phyloP scores from a whole-genome alignment of 495 filamentous ascomycete species.

The Patellaria atrata region DNA sequence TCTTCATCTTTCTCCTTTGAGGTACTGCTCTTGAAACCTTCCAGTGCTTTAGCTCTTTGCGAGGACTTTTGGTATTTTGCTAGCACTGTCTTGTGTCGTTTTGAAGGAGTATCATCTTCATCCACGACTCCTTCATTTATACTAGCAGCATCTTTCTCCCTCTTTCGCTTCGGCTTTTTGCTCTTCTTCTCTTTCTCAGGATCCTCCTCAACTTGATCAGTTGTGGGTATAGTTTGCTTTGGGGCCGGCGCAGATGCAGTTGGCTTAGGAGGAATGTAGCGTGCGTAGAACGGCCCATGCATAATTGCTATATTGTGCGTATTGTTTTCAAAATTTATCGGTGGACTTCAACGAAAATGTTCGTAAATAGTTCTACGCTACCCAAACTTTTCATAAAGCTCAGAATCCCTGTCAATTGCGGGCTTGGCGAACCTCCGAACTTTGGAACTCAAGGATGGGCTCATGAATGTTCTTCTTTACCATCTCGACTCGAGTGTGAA shows the following conservation, averaged over 20 bases:
- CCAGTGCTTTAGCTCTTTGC: slow-evolving; percentile 11
- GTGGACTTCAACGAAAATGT: too few species aligned
- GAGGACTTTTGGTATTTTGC: slow-evolving; percentile 27
- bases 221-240: neutral
- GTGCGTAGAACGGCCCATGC: slow-evolving; percentile 33
- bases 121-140: slow-evolving; percentile 12
- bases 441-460: too few species aligned
- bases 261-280: slow-evolving; percentile 35
- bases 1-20: slow-evolving; percentile 6
- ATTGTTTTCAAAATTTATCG: slow-evolving; percentile 9
- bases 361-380: too few species aligned
- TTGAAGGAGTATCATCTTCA: slow-evolving; percentile 15
- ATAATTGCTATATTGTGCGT: too few species aligned
- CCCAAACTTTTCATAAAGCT: too few species aligned
- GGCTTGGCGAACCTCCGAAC: too few species aligned
- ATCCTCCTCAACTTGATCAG: neutral
- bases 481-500: too few species aligned
- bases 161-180: slow-evolving; percentile 15
- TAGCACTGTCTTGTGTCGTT: slow-evolving; percentile 25
- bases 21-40: slow-evolving; percentile 3
- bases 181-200: slow-evolving; percentile 7
- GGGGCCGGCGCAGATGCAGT: neutral
- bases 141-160: neutral
- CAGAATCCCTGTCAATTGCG: too few species aligned
- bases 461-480: too few species aligned